Evolutionary conservation across 306 rosid genomes (phyloP).

Genomic region (Inga oerstediana): DNA sequence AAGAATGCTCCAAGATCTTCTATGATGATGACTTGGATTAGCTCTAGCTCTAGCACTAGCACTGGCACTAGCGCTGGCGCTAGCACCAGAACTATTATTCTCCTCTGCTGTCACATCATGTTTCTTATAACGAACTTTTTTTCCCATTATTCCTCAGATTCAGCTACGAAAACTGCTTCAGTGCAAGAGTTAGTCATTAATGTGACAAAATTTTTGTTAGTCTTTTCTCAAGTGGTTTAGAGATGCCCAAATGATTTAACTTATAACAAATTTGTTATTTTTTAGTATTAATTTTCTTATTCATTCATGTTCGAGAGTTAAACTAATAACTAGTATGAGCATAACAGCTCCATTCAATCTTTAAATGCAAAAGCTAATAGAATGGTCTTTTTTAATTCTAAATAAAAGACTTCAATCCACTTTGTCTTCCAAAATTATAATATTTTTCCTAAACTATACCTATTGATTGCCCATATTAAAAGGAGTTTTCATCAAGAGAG

Average conservation of each 20-base stretch:
- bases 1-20: constrained; percentile 62
- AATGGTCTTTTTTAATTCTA: neutral
- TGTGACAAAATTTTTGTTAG: neutral
- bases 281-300: neutral
- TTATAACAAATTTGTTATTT: neutral
- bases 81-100: neutral
- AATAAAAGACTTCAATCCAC: no score
- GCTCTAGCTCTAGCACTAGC: neutral
- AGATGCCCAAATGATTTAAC: neutral
- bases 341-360: neutral
- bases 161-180: neutral
- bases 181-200: neutral
- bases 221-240: neutral
- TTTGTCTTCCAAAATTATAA: no score
- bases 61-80: neutral
- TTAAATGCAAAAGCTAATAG: no score
- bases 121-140: constrained; percentile 32
- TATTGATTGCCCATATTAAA: no score
- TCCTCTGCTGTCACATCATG: constrained; percentile 8
- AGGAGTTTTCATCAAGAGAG: neutral
- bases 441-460: no score
- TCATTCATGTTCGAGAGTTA: neutral
- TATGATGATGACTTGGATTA: constrained; percentile 27
- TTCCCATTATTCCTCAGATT: constrained; percentile 48
- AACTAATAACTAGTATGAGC: neutral